Evolutionary conservation across 768 basidiomycete species (phyloP), one percentile per base, ranked within the genome.

Genomic region (Termitomyces sp.): DNA sequence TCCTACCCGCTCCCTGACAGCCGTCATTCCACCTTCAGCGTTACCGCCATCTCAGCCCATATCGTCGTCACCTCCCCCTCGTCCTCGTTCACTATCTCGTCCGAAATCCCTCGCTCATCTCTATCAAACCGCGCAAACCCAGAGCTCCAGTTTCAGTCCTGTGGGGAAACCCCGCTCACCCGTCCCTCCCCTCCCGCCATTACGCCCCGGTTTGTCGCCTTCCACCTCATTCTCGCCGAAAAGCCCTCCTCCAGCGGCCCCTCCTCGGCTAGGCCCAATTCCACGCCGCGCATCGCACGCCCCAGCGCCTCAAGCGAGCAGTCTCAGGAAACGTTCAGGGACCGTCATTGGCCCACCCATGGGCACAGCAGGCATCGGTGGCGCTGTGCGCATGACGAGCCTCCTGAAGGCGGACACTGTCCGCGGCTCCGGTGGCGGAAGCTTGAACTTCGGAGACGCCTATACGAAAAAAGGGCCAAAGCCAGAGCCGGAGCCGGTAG

Each of bases 261-360:
- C 51, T 16, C 54, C 11, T 56, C 59, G 38, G 40, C 63, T 52
- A 16, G 61, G 65, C 1, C 55, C 62, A 8, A 64, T 72, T 19
- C 45, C 63, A 9, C 68, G 69, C 34, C 59, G 68, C 4, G 55
- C 64, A 17, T 73, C 70, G 19, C 62, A 62, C 31, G 69, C 66
- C 2, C 71, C 68, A 27, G 61, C 67, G 19, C 65, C 71, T 25
- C 64, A 66, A 45, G 57, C 65, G 7, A 57, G 60, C 29, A 46
- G 23, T 42, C 63, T 65, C 42, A 65, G 72, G 31, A 71, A 69
- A 48, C 68, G 71, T 25, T 69, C 73, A 2, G 71, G 71, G 46
- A 75, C 69, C 25, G 63, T 70, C 38, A 57, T 71, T n/a, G 66
- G 65, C 9, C 60, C 60, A 7, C 56, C 65, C 17, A 59, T 57